Base-by-base conservation (phyloP, 2,329 filamentous ascomycete species). In the Alternaria alternata region DNA sequence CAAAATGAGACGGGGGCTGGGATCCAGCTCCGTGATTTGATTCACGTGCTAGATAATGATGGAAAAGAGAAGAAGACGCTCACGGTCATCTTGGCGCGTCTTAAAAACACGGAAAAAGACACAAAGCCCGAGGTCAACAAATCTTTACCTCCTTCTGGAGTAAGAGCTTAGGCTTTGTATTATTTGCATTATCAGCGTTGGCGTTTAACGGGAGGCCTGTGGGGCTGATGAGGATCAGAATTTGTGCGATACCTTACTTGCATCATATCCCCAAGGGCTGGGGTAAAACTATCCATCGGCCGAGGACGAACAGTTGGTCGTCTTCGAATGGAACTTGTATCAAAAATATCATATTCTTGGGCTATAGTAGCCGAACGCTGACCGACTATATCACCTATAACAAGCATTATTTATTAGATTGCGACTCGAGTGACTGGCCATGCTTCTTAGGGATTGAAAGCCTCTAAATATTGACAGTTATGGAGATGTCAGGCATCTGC, bases 21-120 rank as follows among this genome's bases (percentile, higher is more conserved):
- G 26, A 92, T 97, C 48, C 93, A 97, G 80, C 82, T 96, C 53
- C 86, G 94, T 55, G 94, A 97, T 77, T 89, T 93, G 82, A 83
- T 96, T 16, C 84, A 87, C 20, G 91, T 91, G 61, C 83, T 97
- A 47, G 94, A 97, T 77, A 84, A 88, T 51, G 92, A 96, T 74
- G 90, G 91, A 1, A 85, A 84, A 66, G 90, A 93, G 75, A 81
- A 81, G 66, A 86, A 82, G 73, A 86, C 88, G 24, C 67, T 78
- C 30, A 67, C 67, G 8, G 36, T 70, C 26, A 71, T 76, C 20
- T 44, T 78, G 46, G 73, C 74, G 26, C 66, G 73, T 38, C 60
- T 76, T 51, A 75, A 74, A 59, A 74, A 70, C 32, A 69, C 67
- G 9, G 71, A 76, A 4, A 70, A 68, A 48, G 74, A 77, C 41